Base-by-base conservation (phyloP, 2,329 filamentous ascomycete species). In the Fonsecaea erecta region DNA sequence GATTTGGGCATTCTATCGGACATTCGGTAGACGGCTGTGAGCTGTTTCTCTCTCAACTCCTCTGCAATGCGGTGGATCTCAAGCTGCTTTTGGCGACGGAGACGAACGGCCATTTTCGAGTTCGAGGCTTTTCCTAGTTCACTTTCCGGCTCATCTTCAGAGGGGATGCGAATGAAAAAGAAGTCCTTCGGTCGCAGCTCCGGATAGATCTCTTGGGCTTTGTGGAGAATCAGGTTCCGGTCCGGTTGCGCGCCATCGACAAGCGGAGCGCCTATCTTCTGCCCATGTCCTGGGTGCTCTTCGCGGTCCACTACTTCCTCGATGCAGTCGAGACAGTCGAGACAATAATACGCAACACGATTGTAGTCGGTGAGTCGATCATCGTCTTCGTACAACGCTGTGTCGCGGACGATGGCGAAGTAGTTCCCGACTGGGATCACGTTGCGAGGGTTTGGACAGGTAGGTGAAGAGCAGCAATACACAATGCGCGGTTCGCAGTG, bases 31-130 rank as follows among this genome's bases (percentile, higher is more conserved):
- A 12, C 3, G 18, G 8, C 8, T 14, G 9, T 48, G 18, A 48
- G 12, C 3, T 11, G 43, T 24, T 26, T 48, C 26, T 43, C 12
- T 46, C 51, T 28, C 14, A 64, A 34, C 21, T 51, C 26, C 28
- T 61, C 2, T 14, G 48, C n/a, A 32, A 64, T 64, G 11, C 57
- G 46, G 28, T 57, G 35, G 26, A 64, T 64, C 26, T 67, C 65
- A 32, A 62, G 64, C 35, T 67, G 65, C 37, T 64, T 67, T n/a
- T 68, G 59, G 11, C 65, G 65, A 12, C 65, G 65, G 21, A 55
- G 40, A 14, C 53, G 62, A 26, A 57, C 46, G 6, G 34, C 62
- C 46, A 48, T 60, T n/a, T 24, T 52, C 12, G 58, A 60, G 21
- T 62, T 68, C 14, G 62, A 68, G 9, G 46, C 62, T 21, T 37